Conservation (phyloP, 306 rosid genomes). For the Vigna nakashimae region DNA sequence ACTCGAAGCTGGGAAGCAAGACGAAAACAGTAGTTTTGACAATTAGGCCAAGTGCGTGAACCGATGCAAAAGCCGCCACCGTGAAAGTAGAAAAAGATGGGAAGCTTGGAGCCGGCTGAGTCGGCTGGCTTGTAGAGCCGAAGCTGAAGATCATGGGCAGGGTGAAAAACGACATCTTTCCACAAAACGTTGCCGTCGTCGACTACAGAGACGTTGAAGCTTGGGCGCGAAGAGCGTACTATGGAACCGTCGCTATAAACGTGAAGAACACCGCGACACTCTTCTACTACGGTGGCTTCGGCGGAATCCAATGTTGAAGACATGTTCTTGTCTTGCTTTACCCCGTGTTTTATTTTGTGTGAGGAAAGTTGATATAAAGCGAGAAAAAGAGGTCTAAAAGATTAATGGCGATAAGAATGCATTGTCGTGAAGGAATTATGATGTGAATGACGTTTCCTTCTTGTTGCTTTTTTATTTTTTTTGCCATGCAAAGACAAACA, state of each 20-base stretch:
- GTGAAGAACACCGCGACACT: conserved; percentile 84
- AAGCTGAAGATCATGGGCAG: conserved; percentile 59
- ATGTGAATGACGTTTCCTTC: conserved; percentile 12
- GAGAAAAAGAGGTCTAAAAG: neutral
- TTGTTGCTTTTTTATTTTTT: neutral
- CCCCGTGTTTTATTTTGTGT: neutral
- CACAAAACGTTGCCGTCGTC: conserved; percentile 74
- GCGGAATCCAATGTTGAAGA: conserved; percentile 17
- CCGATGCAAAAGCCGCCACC: conserved; percentile 98
- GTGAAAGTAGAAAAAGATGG: conserved; percentile 74
- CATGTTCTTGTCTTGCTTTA: conserved; percentile 22
- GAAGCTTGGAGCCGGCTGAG: conserved; percentile 55
- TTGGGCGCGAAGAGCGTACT: conserved; percentile 59
- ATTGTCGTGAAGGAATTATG: neutral
- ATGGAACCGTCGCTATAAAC: conserved; percentile 82
- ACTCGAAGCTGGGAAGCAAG: conserved; percentile 64
- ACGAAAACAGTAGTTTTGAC: conserved; percentile 78
- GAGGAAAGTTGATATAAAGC: conserved; percentile 1
- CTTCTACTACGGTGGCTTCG: conserved; percentile 56
- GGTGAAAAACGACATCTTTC: conserved; percentile 77
- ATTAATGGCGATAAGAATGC: neutral
- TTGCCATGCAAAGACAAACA: conserved; percentile 38
- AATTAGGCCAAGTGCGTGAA: conserved; percentile 89
- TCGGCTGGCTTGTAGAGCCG: conserved; percentile 76
- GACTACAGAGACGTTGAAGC: conserved; percentile 56